Evolutionary conservation across 2,329 filamentous ascomycete species (phyloP), one percentile per base, ranked within the genome.

Genomic region (Colletotrichum higginsianum): DNA sequence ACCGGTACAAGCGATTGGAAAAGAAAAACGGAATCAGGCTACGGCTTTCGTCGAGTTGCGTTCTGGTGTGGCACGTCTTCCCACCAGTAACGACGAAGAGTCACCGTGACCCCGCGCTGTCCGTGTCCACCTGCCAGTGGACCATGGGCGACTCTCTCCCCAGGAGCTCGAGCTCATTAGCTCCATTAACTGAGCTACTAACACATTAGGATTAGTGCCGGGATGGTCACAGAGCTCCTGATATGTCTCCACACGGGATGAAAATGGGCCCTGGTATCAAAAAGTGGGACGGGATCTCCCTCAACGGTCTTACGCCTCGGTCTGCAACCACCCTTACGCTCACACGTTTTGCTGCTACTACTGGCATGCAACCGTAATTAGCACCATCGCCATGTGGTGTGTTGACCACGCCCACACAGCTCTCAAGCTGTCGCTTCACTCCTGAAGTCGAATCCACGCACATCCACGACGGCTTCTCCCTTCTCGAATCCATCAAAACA

Each of bases 61-160:
- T 57, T 56, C 46, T 38, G 42, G 57, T 67, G 67, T 67, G 64
- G 38, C 23, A 55, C 38, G 47, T 30, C 30, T 47, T 53, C 52
- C 64, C 64, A 62, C 68, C 64, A 67, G 64, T 67, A 46, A 23
- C 35, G 56, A 50, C 13, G 55, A 55, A 13, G 49, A 44, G n/a
- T 53, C 23, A 42, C 49, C 16, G 16, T 12, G 50, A 65, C 61
- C 61, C 61, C 61, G 61, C 61, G 53, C 53, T 61, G 26, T 35
- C 63, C 42, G 50, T 65, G 44, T 52, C 66, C 52, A 65, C 52
- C 61, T 44, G 61, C 61, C 52, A 58, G 66, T 68, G 66, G 66
- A 58, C 44, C 61, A 35, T 53, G 44, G 35, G 50, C 40, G 21
- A 30, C 42, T 26, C 30, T 4, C 66, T 40, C 60, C 66, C 66